A percentile compares a stretch with the other conserved stretches of the same genome.
phyloP scores from a whole-genome alignment of 306 rosid genomes.

The Vigna angularis region DNA sequence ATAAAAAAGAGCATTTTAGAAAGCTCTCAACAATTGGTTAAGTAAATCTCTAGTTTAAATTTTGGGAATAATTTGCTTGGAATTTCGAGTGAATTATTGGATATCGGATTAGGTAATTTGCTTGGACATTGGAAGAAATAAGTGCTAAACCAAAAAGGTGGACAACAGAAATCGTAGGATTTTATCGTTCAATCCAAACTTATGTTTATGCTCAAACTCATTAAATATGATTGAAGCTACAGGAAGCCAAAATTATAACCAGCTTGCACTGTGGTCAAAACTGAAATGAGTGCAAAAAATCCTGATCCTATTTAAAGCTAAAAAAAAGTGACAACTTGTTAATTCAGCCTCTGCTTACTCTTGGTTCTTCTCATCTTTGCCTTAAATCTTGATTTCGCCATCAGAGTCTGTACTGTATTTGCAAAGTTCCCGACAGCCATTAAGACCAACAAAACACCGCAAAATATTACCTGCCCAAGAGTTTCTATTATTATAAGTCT shows the following conservation, averaged over 20 bases:
- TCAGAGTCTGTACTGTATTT: slow-evolving; percentile 87
- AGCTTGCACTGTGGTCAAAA: slow-evolving; percentile 57
- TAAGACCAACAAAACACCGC: slow-evolving; percentile 76
- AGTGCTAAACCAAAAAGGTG: slow-evolving; percentile 34
- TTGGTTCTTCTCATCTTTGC: slow-evolving; percentile 92
- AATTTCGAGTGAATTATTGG: background rate
- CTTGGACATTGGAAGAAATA: background rate
- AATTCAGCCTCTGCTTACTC: slow-evolving; percentile 85
- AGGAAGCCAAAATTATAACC: slow-evolving; percentile 48
- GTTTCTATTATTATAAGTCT: slow-evolving; percentile 35
- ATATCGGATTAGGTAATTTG: background rate
- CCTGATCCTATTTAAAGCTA: slow-evolving; percentile 43
- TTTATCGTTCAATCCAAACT: slow-evolving; percentile 41
- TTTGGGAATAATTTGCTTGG: slow-evolving; percentile 10
- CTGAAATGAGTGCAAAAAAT: slow-evolving; percentile 47
- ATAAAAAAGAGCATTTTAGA: background rate
- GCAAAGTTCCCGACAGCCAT: slow-evolving; percentile 96
- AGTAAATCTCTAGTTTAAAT: too few relatives aligned
- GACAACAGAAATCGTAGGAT: slow-evolving; percentile 30
- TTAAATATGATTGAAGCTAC: slow-evolving; percentile 41
- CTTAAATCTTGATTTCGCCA: slow-evolving; percentile 90
- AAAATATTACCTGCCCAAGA: slow-evolving; percentile 79
- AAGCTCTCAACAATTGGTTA: background rate
- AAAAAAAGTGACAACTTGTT: slow-evolving; percentile 39
- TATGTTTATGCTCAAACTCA: slow-evolving; percentile 41